Evolutionary conservation across 2,329 filamentous ascomycete species (phyloP).

Genomic region (Penicillium italicum): DNA sequence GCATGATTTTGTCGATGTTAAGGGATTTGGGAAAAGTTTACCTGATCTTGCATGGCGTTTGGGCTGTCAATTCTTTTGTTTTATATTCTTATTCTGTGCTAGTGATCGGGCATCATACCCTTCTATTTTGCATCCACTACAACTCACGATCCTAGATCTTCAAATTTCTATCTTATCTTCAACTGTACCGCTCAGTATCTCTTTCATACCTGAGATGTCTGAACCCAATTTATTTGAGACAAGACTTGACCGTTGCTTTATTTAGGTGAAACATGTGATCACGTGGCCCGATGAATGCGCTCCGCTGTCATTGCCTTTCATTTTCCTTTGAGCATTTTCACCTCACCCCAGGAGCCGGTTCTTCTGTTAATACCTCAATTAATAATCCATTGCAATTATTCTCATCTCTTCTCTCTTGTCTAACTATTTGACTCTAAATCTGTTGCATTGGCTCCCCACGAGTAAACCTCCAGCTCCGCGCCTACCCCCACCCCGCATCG

Average conservation of each 20-base stretch:
- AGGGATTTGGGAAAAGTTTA: slow-evolving; percentile 22
- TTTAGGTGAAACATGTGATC: slow-evolving; percentile 11
- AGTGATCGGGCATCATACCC: slow-evolving; percentile 37
- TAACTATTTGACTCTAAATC: background rate
- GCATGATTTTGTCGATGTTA: slow-evolving; percentile 28
- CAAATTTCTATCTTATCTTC: slow-evolving; percentile 2
- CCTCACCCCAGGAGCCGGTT: slow-evolving; percentile 19
- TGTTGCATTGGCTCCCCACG: slow-evolving; percentile 6
- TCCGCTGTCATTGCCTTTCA: slow-evolving; percentile 7
- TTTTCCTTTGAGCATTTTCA: background rate
- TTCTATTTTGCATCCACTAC: slow-evolving; percentile 30
- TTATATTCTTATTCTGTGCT: slow-evolving; percentile 15
- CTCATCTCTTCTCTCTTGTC: background rate
- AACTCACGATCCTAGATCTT: slow-evolving; percentile 15
- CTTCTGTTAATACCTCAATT: slow-evolving; percentile 12
- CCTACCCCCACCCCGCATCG: slow-evolving; percentile 19
- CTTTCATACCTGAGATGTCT: background rate
- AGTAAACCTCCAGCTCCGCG: slow-evolving; percentile 19
- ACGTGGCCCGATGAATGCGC: slow-evolving; percentile 11
- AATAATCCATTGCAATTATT: background rate
- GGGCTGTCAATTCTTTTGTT: slow-evolving; percentile 16
- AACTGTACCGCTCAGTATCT: background rate
- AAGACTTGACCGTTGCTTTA: background rate
- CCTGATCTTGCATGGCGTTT: slow-evolving; percentile 36
- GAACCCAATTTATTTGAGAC: background rate